Percentiles rank a stretch among this genome's conserved stretches.
These are phyloP conservation scores for Breynia disticha DNA, from an alignment of 441 rosid genomes.

Conservation along the genomic window DNA sequence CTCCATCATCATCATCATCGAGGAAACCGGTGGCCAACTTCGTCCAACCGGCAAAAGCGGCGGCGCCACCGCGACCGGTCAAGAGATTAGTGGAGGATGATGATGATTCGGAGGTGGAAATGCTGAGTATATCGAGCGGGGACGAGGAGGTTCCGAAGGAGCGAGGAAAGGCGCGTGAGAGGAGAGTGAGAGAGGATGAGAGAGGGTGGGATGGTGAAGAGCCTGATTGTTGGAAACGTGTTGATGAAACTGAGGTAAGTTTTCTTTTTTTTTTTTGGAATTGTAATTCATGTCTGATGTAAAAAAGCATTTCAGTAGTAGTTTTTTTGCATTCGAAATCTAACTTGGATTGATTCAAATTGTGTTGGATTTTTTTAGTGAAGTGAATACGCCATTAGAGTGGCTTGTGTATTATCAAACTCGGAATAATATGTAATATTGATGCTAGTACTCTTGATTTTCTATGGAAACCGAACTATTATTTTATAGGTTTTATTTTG, in stretches of 20 bases:
- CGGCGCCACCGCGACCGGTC: constrained; percentile 15
- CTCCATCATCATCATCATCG: constrained; percentile 26
- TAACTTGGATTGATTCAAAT: no score
- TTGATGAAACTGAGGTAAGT: constrained; percentile 76
- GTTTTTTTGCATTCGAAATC: no score
- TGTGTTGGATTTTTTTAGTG: no score
- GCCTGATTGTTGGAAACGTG: constrained; percentile 93
- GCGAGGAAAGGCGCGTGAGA: no score
- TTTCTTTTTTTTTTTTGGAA: not conserved
- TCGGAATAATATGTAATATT: no score
- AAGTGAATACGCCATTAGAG: no score
- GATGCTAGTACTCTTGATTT: no score
- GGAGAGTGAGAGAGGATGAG: constrained; percentile 60
- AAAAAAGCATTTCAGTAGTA: no score
- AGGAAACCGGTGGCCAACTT: constrained; percentile 78
- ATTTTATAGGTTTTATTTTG: no score
- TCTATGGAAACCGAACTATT: no score
- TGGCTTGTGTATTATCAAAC: no score
- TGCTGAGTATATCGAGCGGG: constrained; percentile 85
- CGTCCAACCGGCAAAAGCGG: constrained; percentile 55
- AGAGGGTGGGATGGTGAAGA: constrained; percentile 79
- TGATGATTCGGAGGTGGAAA: constrained; percentile 93
- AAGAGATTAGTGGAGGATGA: constrained; percentile 34
- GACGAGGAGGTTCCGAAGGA: not conserved
- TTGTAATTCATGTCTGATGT: no score